Percentiles rank a stretch among this genome's conserved stretches.
phyloP scores from a whole-genome alignment of 306 rosid species.

The Vicia villosa region DNA sequence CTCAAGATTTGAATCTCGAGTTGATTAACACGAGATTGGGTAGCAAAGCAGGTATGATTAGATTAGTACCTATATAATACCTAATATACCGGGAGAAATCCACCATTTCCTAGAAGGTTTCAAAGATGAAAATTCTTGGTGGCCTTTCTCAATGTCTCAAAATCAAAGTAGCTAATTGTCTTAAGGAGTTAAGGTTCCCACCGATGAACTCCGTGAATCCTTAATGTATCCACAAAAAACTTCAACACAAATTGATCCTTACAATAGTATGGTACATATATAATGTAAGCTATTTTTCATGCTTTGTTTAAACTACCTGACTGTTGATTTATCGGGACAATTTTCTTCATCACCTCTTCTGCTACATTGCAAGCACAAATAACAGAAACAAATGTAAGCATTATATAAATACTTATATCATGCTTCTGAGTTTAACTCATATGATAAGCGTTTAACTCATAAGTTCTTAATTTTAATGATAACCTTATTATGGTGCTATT shows the following conservation, averaged over 20 bases:
- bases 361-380: too few relatives aligned
- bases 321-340: too few relatives aligned
- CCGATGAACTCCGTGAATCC: conserved; percentile 59
- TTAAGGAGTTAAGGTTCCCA: conserved; percentile 65
- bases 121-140: conserved; percentile 62
- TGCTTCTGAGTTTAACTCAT: too few relatives aligned
- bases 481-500: too few relatives aligned
- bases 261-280: neutral
- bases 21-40: neutral
- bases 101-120: conserved; percentile 88
- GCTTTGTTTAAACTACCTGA: conserved; percentile 47
- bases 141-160: conserved; percentile 66
- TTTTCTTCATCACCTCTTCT: too few relatives aligned
- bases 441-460: too few relatives aligned
- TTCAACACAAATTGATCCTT: conserved; percentile 2
- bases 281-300: neutral
- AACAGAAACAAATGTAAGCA: too few relatives aligned
- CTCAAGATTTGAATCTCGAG: too few relatives aligned
- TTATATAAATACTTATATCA: too few relatives aligned
- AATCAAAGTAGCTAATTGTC: conserved; percentile 63
- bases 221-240: conserved; percentile 27
- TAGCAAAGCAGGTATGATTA: neutral
- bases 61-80: conserved; percentile 48
- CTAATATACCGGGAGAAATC: conserved; percentile 93
- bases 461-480: too few relatives aligned